Conservation (phyloP, 148 eudicot species). For the Fagopyrum esculentum region DNA sequence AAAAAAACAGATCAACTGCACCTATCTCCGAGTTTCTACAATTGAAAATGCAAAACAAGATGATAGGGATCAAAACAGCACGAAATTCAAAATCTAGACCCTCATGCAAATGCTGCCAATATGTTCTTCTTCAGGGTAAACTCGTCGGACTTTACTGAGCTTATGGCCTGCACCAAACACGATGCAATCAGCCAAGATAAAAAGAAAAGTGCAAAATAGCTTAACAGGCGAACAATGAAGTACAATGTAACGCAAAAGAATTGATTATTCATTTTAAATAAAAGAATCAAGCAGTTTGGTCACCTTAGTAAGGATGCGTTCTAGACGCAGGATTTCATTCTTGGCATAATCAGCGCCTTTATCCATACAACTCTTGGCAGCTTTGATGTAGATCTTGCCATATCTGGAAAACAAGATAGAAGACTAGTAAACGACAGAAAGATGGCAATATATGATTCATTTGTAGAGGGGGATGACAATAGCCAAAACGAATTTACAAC, state of each 20-base stretch:
- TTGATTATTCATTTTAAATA: background rate
- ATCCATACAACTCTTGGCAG: conserved; percentile 80
- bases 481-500: conserved; percentile 21
- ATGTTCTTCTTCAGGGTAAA: conserved; percentile 94
- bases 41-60: background rate
- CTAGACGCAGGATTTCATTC: conserved; percentile 78
- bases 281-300: background rate
- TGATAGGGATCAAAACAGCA: background rate
- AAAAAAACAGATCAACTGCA: background rate
- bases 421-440: background rate
- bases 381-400: conserved; percentile 81
- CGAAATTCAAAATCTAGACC: background rate
- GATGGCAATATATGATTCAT: background rate
- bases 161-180: conserved; percentile 57
- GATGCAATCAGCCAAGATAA: background rate
- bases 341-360: conserved; percentile 89
- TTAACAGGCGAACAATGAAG: background rate
- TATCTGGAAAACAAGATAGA: conserved; percentile 33
- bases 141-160: conserved; percentile 73
- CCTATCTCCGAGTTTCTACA: background rate
- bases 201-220: background rate
- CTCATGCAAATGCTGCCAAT: conserved; percentile 49
- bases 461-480: background rate
- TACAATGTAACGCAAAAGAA: no score
- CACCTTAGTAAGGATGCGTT: conserved; percentile 91